A percentile compares a stretch with the other conserved stretches of the same genome.
phyloP scores from a whole-genome alignment of 2,329 filamentous ascomycete genomes.

The Ceratocystis smalleyi region DNA sequence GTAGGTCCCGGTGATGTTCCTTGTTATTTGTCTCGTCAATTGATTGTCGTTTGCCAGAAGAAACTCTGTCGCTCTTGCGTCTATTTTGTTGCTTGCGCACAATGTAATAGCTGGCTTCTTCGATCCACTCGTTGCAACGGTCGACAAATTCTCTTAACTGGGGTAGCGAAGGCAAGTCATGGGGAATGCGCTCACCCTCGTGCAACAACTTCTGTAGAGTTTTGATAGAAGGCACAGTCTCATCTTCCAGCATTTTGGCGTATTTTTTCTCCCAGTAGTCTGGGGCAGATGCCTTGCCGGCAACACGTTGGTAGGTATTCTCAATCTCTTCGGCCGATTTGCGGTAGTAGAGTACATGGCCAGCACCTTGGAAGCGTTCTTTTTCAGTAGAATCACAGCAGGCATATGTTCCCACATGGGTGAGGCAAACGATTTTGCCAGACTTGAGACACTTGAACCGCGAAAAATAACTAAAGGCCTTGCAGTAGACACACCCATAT shows the following conservation, averaged over 20 bases:
- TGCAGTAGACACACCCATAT: conserved; percentile 83
- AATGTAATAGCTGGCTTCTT: conserved; percentile 90
- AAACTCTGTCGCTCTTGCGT: conserved; percentile 81
- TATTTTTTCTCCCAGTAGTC: conserved; percentile 86
- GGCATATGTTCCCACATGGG: conserved; percentile 63
- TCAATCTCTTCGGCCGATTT: conserved; percentile 57
- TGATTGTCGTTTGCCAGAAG: conserved; percentile 57
- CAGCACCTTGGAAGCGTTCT: conserved; percentile 51
- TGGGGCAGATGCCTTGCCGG: conserved; percentile 72
- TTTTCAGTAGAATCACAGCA: conserved; percentile 59
- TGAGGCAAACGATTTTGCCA: conserved; percentile 66
- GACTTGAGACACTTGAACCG: conserved; percentile 73
- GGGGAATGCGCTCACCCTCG: conserved; percentile 93
- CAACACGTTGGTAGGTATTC: conserved; percentile 54
- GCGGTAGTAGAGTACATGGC: conserved; percentile 64
- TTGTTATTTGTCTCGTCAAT: conserved; percentile 66
- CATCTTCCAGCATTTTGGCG: conserved; percentile 67
- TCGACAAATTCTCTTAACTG: conserved; percentile 82
- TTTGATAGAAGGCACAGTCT: conserved; percentile 72
- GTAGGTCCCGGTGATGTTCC: conserved; percentile 74
- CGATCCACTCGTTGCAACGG: conserved; percentile 92
- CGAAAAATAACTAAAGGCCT: conserved; percentile 79
- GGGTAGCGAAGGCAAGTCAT: conserved; percentile 67
- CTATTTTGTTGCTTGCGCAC: conserved; percentile 95
- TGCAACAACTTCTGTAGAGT: conserved; percentile 65